phyloP scores from a whole-genome alignment of 768 basidiomycete genomes.

The Amanita polypyramis region DNA sequence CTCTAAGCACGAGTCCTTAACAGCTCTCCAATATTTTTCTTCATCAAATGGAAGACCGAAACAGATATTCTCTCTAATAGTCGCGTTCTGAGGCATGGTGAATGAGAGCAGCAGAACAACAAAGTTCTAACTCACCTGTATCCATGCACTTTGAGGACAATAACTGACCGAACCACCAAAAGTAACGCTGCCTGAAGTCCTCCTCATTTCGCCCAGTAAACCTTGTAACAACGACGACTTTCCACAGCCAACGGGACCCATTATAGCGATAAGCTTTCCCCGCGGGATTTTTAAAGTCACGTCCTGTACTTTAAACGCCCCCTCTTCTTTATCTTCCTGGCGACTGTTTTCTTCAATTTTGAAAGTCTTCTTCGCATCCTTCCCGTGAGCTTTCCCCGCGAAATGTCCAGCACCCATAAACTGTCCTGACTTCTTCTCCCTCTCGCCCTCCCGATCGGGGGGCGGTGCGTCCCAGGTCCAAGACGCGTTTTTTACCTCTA shows the following conservation, averaged over 20 bases:
- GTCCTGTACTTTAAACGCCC: conserved; percentile 52
- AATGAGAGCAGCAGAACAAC: conserved; percentile 4
- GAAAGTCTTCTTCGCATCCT: conserved; percentile 1
- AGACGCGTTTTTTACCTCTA: conserved; percentile 56
- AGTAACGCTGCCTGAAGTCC: conserved; percentile 48
- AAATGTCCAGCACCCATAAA: conserved; percentile 15
- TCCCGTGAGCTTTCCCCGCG: conserved; percentile 21
- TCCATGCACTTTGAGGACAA: conserved; percentile 87
- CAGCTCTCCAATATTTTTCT: conserved; percentile 71
- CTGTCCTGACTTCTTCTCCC: conserved; percentile 20
- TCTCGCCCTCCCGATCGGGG: conserved; percentile 27
- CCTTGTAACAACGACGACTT: conserved; percentile 67
- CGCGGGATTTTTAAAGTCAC: conserved; percentile 60
- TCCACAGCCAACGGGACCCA: conserved; percentile 70
- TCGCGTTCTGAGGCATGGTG: conserved; percentile 45
- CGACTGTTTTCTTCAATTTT: conserved; percentile 10
- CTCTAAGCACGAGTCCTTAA: conserved; percentile 69
- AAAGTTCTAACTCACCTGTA: conserved; percentile 39
- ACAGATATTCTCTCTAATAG: conserved; percentile 81
- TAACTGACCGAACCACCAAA: conserved; percentile 76
- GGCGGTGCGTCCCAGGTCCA: conserved; percentile 86
- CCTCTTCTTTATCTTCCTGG: conserved; percentile 22
- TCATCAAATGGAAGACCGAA: conserved; percentile 81
- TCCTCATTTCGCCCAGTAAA: conserved; percentile 76
- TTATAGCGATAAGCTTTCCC: conserved; percentile 76